A percentile compares a stretch with the other conserved stretches of the same genome.
Evolutionary conservation across 2,329 filamentous ascomycete species (phyloP).

Genomic region (Raffaelea arxii): DNA sequence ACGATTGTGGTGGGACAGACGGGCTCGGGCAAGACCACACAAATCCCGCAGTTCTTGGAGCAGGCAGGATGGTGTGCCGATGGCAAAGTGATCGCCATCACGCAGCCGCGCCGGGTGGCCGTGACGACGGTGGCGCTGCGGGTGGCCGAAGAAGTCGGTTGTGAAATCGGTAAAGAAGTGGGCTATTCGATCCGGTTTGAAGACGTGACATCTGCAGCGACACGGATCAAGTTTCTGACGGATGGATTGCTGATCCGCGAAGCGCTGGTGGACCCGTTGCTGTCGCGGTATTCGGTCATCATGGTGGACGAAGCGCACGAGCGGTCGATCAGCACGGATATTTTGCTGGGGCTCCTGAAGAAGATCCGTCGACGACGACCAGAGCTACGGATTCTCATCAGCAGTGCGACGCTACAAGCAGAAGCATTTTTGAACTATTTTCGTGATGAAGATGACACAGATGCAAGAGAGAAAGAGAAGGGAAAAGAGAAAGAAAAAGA

Average conservation of each 20-base stretch:
- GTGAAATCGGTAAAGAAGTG: constrained; percentile 78
- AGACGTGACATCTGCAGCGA: constrained; percentile 76
- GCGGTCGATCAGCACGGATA: constrained; percentile 82
- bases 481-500: not conserved
- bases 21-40: constrained; percentile 90
- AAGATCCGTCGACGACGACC: constrained; percentile 75
- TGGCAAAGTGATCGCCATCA: constrained; percentile 77
- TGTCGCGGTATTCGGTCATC: constrained; percentile 87
- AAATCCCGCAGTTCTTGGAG: constrained; percentile 86
- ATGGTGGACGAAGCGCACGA: constrained; percentile 99
- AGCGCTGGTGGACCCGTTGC: constrained; percentile 81
- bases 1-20: constrained; percentile 90
- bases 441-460: constrained; percentile 29
- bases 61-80: constrained; percentile 80
- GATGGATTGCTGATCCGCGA: constrained; percentile 87
- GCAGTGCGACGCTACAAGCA: constrained; percentile 87
- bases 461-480: too few relatives aligned
- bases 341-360: constrained; percentile 80
- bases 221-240: constrained; percentile 89
- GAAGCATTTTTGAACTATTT: constrained; percentile 82
- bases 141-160: constrained; percentile 82
- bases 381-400: constrained; percentile 80
- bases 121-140: constrained; percentile 81
- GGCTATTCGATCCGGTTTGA: constrained; percentile 92
- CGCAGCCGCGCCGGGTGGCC: constrained; percentile 81